Evolutionary conservation across 257 asterid species (phyloP).

Genomic region (Misopates orontium): DNA sequence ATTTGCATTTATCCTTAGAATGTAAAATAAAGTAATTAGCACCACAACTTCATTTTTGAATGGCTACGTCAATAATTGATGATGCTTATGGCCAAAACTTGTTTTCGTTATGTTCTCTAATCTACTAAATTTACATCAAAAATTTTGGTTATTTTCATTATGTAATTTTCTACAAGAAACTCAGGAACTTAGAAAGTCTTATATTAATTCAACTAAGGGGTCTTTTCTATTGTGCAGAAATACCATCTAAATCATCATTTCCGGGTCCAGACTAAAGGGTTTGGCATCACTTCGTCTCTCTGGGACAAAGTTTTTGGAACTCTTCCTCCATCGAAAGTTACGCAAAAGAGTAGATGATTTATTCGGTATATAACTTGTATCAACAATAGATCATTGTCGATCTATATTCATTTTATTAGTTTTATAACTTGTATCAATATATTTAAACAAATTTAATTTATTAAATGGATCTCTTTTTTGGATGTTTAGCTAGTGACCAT

Average conservation of each 20-base stretch:
- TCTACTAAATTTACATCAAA: too few relatives aligned
- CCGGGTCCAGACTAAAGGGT: constrained; percentile 79
- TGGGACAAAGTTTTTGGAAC: constrained; percentile 93
- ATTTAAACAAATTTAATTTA: neutral
- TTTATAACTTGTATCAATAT: too few relatives aligned
- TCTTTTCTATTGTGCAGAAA: constrained; percentile 46
- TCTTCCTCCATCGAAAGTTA: constrained; percentile 43
- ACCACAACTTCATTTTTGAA: too few relatives aligned
- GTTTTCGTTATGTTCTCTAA: too few relatives aligned
- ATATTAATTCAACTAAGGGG: neutral
- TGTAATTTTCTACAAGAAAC: too few relatives aligned
- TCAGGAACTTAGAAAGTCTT: neutral
- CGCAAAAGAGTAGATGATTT: neutral
- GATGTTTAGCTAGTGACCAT: neutral
- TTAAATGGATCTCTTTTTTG: neutral
- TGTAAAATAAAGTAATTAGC: too few relatives aligned
- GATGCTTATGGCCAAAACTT: too few relatives aligned
- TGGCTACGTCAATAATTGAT: too few relatives aligned
- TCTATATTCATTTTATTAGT: too few relatives aligned
- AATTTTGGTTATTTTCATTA: too few relatives aligned
- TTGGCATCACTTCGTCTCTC: constrained; percentile 78
- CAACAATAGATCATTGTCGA: too few relatives aligned
- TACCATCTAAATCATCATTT: constrained; percentile 90
- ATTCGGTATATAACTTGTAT: too few relatives aligned
- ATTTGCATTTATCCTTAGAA: neutral